Evolutionary conservation across 2,329 filamentous ascomycete species (phyloP), one percentile per base, ranked within the genome.

Genomic region (Grosmannia clavigera): DNA sequence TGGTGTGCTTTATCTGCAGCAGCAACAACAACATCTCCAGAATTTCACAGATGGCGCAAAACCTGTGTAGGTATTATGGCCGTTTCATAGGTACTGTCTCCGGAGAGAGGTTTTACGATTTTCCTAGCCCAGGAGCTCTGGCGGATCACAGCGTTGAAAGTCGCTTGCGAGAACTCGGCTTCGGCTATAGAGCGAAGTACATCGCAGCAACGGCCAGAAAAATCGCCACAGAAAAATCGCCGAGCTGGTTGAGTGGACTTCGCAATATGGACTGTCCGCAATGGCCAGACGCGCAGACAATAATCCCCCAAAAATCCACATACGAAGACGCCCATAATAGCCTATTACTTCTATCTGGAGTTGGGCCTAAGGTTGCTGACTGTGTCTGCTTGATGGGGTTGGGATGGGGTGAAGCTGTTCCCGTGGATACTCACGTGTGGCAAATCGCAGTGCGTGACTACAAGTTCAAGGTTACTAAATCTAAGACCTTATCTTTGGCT

Each of bases 341-440:
- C 65, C 78, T 99, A 2, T 78, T 97, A 1, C 75, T 80, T 6
- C 78, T 99, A 27, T 84, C 91, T 61, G 94, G 94, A 1, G 95
- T 99, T 6, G 94, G 94, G 0, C 94, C 95, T 0, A 99, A 99
- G 71, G 94, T 99, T 0, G 88, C 94, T 6, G 95, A 99, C 70
- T 99, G 95, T 69, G 92, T 97, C 9, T 96, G 89, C 69, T 76
- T 99, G 25, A 96, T 99, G 88, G 95, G 95, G 0, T 75, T 99
- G 16, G 92, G 92, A 33, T 99, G 95, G 92, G 88, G 88, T 38
- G 92, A 97, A 73, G 86, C 92, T 3, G 92, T 99, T 1, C 94
- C 94, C 0, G 89, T 99, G 38, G 94, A 99, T 72, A 99, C 95
- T 1, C 95, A 99, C 73, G 90, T 99, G 14, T 97, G 92, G 92